Base-by-base conservation (phyloP, 2,329 filamentous ascomycete genomes). In the Diaporthe velutina region DNA sequence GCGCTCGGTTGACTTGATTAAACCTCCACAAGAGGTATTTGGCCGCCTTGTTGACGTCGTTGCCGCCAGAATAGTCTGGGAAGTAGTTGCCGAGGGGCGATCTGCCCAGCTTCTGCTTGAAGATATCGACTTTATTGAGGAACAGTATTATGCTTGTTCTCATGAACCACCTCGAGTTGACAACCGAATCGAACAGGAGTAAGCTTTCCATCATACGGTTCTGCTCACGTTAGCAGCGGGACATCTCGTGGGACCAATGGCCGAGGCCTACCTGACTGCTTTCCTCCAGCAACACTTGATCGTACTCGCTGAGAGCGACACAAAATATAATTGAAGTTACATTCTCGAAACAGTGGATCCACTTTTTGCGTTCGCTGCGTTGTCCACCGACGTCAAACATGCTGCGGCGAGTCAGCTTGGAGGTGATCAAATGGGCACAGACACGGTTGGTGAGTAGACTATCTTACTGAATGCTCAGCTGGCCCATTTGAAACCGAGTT, bases 141-240 rank as follows among this genome's bases (percentile, higher is more conserved):
- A 99, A 99, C 74, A 99, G 89, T 81, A 99, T 98, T 82, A 99
- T 99, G 82, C 96, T 98, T 17, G 97, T 99, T 79, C 97, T 90
- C 94, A 98, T 98, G 85, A 99, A 99, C 97, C 97, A 99, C 79
- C 97, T 90, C 42, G 97, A 98, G 85, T 99, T 99, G 79, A 99
- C 97, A 6, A 99, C 97, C 1, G 96, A 98, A 85, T 99, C 97
- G 83, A 99, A 99, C 6, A 99, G 90, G 22, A 98, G 91, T 70
- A 99, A 85, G 81, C 95, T 98, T 84, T 99, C 97, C 95, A 98
- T 98, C 97, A 99, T 99, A 77, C 97, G 97, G 83, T 99, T 99
- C 95, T 98, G 79, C 55, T 30, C 9, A 22, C 22, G 70, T 79
- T 74, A 82, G 54, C 54, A 19, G 48, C 52, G 68, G n/a, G 17